Base-by-base conservation (phyloP, 208 protist genomes). In the Trypanosoma rangeli region DNA sequence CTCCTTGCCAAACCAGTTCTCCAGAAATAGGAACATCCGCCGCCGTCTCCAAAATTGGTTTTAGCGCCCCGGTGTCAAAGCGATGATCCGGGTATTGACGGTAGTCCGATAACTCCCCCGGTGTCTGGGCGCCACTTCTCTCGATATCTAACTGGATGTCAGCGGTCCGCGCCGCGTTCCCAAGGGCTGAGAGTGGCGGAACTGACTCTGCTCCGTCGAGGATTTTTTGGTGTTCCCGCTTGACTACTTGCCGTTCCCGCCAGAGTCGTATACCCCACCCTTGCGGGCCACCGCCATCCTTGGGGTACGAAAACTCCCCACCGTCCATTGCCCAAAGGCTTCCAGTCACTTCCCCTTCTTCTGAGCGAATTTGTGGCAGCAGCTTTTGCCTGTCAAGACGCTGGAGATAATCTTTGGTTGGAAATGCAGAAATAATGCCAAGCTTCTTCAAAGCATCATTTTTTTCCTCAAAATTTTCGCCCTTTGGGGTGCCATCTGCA, bases 91-190 rank as follows among this genome's bases (percentile, higher is more conserved):
- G 74, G 70, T 78, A 94, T 33, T 75, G 63, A 7, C 84, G 76
- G 72, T 82, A 89, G 67, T 96, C 92, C 0, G 80, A 64, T 28
- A 96, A 76, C 64, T 94, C 87, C 13, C 85, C 89, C 12, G 80
- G 76, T 33, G 65, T 77, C 20, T 59, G 66, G 9, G 92, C 87
- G 0, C 84, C 80, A 58, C 86, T 96, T 39, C 70, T 71, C 74
- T 94, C 92, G 68, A 94, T 93, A 31, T 93, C 87, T 20, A 96
- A 79, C 79, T 96, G 92, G 35, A 94, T 87, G 3, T 78, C 80
- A 48, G 72, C 82, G 13, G 86, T 83, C 13, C 88, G 78, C 20
- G 84, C 73, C 1, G 85, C 70, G 31, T 80, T 89, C 39, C 89
- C 89, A 0, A 85, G 64, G 48, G 68, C 37, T 0, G 92, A 94